A percentile compares a stretch with the other conserved stretches of the same genome.
phyloP scores from a whole-genome alignment of 2,329 filamentous ascomycete genomes.

The Aspergillus chevalieri region DNA sequence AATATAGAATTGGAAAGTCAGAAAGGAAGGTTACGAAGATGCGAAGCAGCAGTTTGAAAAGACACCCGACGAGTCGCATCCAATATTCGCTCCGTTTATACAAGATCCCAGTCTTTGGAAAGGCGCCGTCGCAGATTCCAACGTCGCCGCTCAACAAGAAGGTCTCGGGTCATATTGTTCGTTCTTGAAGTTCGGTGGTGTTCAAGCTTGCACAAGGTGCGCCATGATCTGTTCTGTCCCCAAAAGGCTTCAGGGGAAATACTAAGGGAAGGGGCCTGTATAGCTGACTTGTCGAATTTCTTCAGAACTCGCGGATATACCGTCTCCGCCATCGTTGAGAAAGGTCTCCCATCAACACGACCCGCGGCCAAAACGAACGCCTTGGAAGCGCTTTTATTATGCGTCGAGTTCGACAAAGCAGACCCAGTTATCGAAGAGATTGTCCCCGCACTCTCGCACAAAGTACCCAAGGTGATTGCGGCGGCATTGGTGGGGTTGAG shows the following conservation, averaged over 20 bases:
- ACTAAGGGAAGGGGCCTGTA: neutral
- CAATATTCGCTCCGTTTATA: slow-evolving; percentile 79
- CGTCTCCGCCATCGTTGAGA: slow-evolving; percentile 76
- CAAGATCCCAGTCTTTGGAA: slow-evolving; percentile 86
- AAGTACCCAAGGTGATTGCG: slow-evolving; percentile 82
- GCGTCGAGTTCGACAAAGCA: slow-evolving; percentile 82
- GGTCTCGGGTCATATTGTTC: slow-evolving; percentile 80
- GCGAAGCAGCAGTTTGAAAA: slow-evolving; percentile 79
- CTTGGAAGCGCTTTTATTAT: slow-evolving; percentile 77
- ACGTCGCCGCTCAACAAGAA: slow-evolving; percentile 94
- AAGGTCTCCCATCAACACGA: slow-evolving; percentile 80
- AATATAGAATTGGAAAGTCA: slow-evolving; percentile 81
- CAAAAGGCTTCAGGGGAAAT: neutral
- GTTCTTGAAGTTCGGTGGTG: slow-evolving; percentile 85
- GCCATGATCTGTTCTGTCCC: slow-evolving; percentile 7
- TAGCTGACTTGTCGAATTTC: slow-evolving; percentile 10
- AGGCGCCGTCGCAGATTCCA: slow-evolving; percentile 83
- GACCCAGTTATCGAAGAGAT: slow-evolving; percentile 86
- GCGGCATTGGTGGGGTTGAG: slow-evolving; percentile 70
- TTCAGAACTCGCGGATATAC: slow-evolving; percentile 66
- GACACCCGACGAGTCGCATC: slow-evolving; percentile 77
- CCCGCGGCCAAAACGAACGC: slow-evolving; percentile 83
- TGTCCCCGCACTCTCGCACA: slow-evolving; percentile 73
- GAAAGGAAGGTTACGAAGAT: slow-evolving; percentile 91
- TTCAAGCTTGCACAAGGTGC: slow-evolving; percentile 66